These are phyloP conservation scores for Orbilia ellipsospora DNA, from an alignment of 2,329 filamentous ascomycete species.

Conservation along the genomic window DNA sequence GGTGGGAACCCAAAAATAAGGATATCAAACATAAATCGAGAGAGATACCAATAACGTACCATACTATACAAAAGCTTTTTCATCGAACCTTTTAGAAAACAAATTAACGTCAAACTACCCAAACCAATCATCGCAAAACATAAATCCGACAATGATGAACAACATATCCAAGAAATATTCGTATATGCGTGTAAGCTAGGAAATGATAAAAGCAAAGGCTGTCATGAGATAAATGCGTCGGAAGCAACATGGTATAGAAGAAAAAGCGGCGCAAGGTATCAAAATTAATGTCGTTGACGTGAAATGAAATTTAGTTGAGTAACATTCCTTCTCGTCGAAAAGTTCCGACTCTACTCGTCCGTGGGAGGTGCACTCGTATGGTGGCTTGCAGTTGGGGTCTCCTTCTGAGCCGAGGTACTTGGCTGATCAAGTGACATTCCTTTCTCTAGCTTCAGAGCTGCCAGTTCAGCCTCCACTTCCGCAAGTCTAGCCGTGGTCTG, in stretches of 20 bases:
- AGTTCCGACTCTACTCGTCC: constrained; percentile 14
- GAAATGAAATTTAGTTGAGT: constrained; percentile 14
- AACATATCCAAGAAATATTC: constrained; percentile 36
- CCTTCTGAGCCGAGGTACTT: constrained; percentile 25
- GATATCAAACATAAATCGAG: neutral
- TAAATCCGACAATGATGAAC: constrained; percentile 13
- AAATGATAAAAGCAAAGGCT: constrained; percentile 25
- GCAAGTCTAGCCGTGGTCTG: constrained; percentile 73
- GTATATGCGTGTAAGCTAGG: constrained; percentile 23
- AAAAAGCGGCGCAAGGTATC: constrained; percentile 11
- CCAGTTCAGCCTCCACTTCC: constrained; percentile 67
- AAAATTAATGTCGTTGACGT: constrained; percentile 17
- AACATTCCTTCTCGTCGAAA: constrained; percentile 27
- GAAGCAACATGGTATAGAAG: constrained; percentile 3
- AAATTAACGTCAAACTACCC: constrained; percentile 16
- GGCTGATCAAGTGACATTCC: constrained; percentile 33
- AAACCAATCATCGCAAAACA: constrained; percentile 11
- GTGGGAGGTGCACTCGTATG: constrained; percentile 15
- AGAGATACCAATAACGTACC: neutral
- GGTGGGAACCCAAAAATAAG: constrained; percentile 14
- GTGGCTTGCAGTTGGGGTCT: constrained; percentile 9
- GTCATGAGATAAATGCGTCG: constrained; percentile 42
- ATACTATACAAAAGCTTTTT: constrained; percentile 48
- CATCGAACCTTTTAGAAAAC: constrained; percentile 21
- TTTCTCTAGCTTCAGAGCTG: constrained; percentile 40